Conservation (phyloP, 306 rosid genomes). For the Argentina anserina region DNA sequence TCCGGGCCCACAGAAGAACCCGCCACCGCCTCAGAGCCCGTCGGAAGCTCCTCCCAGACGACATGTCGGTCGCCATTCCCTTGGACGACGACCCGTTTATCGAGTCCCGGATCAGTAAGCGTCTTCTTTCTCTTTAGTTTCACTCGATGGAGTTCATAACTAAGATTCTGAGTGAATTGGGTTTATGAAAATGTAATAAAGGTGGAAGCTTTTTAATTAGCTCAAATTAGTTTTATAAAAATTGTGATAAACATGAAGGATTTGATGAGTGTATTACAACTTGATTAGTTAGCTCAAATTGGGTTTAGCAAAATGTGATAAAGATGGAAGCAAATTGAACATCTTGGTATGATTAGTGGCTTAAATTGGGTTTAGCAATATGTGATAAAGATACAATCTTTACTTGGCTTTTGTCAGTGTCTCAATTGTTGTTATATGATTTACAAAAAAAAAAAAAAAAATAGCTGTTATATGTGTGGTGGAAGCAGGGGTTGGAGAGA, state of each 20-base stretch:
- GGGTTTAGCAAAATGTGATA: too few relatives aligned
- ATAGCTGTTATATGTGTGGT: conserved; percentile 2
- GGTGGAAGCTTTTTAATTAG: conserved; percentile 5
- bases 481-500: conserved; percentile 59
- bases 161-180: neutral
- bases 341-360: neutral
- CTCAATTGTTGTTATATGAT: too few relatives aligned
- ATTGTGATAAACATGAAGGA: too few relatives aligned
- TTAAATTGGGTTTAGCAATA: neutral
- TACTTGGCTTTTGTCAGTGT: neutral
- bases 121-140: neutral
- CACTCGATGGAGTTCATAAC: neutral
- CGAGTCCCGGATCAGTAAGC: conserved; percentile 44
- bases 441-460: too few relatives aligned
- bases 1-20: conserved; percentile 23
- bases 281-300: neutral
- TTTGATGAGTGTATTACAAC: too few relatives aligned
- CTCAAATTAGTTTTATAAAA: too few relatives aligned
- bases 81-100: conserved; percentile 39
- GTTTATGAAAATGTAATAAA: neutral
- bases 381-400: neutral
- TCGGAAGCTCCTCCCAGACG: conserved; percentile 32
- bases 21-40: conserved; percentile 38
- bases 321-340: too few relatives aligned
- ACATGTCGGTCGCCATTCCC: conserved; percentile 45